Percentiles rank a stretch among this genome's conserved stretches.
These are phyloP conservation scores for Phoma sp. DNA, from an alignment of 2,329 filamentous ascomycete species.

Conservation along the genomic window DNA sequence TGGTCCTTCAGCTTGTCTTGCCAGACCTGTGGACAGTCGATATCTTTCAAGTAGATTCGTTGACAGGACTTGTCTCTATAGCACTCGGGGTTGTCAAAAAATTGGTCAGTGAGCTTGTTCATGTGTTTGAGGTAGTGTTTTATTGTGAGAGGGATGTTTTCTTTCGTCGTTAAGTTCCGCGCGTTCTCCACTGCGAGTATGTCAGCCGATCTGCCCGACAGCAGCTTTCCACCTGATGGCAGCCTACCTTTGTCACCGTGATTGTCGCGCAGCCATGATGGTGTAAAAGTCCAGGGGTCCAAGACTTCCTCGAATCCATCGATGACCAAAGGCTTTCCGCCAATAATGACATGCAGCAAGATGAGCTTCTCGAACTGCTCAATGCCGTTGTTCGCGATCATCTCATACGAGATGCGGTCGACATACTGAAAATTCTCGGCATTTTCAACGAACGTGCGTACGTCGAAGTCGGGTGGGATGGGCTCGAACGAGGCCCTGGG, in stretches of 20 bases:
- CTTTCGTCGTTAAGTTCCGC: constrained; percentile 75
- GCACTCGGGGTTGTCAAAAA: constrained; percentile 69
- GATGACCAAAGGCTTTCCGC: constrained; percentile 87
- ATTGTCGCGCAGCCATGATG: constrained; percentile 78
- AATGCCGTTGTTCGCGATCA: constrained; percentile 77
- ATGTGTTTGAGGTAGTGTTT: constrained; percentile 91
- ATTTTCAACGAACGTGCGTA: constrained; percentile 75
- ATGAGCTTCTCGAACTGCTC: constrained; percentile 87
- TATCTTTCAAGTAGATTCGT: constrained; percentile 93
- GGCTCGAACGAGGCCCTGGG: constrained; percentile 91
- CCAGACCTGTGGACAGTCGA: constrained; percentile 92
- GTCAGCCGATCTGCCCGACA: constrained; percentile 33
- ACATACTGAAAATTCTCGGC: constrained; percentile 89
- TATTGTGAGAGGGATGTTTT: constrained; percentile 82
- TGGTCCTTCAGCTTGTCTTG: constrained; percentile 76
- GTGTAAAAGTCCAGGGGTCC: constrained; percentile 78
- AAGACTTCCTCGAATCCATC: constrained; percentile 83
- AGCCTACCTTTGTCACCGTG: constrained; percentile 77
- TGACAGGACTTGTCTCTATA: constrained; percentile 82
- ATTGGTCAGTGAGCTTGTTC: constrained; percentile 82
- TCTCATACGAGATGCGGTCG: constrained; percentile 76
- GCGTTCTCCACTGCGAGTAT: constrained; percentile 74
- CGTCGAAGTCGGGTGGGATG: constrained; percentile 82
- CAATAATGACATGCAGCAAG: constrained; percentile 79
- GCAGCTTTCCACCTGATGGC: neutral